Evolutionary conservation across 345 rosid genomes (phyloP).

Genomic region (Cardamine occulta): DNA sequence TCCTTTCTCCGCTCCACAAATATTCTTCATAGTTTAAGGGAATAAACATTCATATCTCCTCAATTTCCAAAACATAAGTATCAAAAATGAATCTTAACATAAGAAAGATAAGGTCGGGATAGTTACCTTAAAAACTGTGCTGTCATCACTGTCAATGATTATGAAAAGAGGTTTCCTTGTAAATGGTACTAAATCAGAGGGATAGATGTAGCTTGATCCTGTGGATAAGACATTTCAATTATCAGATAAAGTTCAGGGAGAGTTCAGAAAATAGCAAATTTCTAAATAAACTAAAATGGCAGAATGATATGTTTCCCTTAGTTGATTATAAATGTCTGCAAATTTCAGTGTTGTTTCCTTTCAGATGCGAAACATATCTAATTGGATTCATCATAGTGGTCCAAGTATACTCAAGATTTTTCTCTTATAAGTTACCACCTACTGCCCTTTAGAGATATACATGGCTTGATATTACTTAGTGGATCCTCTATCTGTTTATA

Average conservation of each 20-base stretch:
- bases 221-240: slow-evolving; percentile 23
- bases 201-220: slow-evolving; percentile 85
- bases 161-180: slow-evolving; percentile 87
- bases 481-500: slow-evolving; percentile 7
- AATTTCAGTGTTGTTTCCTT: background rate
- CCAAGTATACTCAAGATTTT: slow-evolving; percentile 2
- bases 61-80: background rate
- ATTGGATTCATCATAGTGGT: slow-evolving; percentile 11
- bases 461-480: slow-evolving; percentile 1
- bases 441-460: slow-evolving; percentile 15
- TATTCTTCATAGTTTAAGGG: slow-evolving; percentile 49
- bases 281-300: slow-evolving; percentile 1
- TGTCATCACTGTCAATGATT: slow-evolving; percentile 78
- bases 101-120: slow-evolving; percentile 26
- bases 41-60: background rate
- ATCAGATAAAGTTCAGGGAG: slow-evolving; percentile 15
- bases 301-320: background rate
- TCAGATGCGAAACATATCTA: slow-evolving; percentile 12
- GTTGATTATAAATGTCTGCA: background rate
- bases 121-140: slow-evolving; percentile 71
- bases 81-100: slow-evolving; percentile 26
- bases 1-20: slow-evolving; percentile 91
- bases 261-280: slow-evolving; percentile 5
- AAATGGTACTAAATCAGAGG: slow-evolving; percentile 86
- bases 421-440: background rate